Evolutionary conservation across 805 yeast genomes (phyloP).

Genomic region (Metschnikowia orientalis): DNA sequence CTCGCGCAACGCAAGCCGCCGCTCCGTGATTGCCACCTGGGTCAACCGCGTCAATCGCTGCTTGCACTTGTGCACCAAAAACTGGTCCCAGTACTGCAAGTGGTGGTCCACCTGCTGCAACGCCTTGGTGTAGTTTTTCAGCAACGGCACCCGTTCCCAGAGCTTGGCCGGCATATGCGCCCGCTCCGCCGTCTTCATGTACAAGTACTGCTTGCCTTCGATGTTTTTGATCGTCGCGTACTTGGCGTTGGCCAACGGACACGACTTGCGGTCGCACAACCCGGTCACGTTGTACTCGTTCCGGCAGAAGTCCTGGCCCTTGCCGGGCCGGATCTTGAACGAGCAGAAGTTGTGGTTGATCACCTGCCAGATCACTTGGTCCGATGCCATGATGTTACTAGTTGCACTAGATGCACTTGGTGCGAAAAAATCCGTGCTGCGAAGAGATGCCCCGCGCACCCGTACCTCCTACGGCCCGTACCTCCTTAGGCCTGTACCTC

Average conservation of each 20-base stretch:
- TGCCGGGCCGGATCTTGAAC: slow-evolving; percentile 83
- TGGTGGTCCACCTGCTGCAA: slow-evolving; percentile 84
- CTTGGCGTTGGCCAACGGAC: slow-evolving; percentile 92
- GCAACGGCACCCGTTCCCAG: slow-evolving; percentile 92
- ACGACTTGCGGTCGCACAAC: slow-evolving; percentile 85
- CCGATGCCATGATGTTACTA: slow-evolving; percentile 45
- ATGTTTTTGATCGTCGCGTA: slow-evolving; percentile 83
- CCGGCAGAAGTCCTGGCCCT: slow-evolving; percentile 88
- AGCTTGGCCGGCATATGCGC: slow-evolving; percentile 90
- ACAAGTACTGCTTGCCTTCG: slow-evolving; percentile 74
- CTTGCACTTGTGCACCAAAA: slow-evolving; percentile 87
- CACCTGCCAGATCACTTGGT: slow-evolving; percentile 95
- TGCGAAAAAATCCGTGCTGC: too few species aligned
- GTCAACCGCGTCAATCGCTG: slow-evolving; percentile 92
- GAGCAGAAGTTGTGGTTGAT: slow-evolving; percentile 95
- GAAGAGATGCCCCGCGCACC: slow-evolving; percentile 8
- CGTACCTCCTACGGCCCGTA: too few species aligned
- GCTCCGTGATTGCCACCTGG: slow-evolving; percentile 92
- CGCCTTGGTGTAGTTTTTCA: slow-evolving; percentile 86
- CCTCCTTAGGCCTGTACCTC: too few species aligned
- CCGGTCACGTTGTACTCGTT: slow-evolving; percentile 96
- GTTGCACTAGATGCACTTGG: too few species aligned
- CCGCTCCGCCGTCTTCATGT: slow-evolving; percentile 97
- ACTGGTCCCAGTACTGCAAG: slow-evolving; percentile 89
- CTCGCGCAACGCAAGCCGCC: slow-evolving; percentile 84